phyloP scores from a whole-genome alignment of 495 filamentous ascomycete species.

The Lasiosphaeriaceae sp. region DNA sequence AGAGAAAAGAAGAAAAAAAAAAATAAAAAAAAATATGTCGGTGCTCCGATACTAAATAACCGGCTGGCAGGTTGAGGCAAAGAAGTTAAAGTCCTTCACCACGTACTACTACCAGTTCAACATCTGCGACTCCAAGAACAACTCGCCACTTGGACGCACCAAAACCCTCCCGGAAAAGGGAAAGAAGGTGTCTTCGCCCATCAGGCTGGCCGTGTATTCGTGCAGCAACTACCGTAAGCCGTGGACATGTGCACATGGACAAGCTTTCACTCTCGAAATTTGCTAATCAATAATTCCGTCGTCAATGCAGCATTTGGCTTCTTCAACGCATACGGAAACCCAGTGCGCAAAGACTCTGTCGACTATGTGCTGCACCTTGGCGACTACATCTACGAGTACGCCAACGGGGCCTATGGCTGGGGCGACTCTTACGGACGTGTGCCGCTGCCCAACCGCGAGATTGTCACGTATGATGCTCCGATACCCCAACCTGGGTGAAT shows the following conservation, averaged over 20 bases:
- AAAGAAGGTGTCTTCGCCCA: slow-evolving; percentile 32
- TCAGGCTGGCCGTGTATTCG: slow-evolving; percentile 54
- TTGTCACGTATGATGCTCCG: slow-evolving; percentile 35
- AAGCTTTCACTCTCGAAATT: neutral
- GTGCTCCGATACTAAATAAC: too few relatives aligned
- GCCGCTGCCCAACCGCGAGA: slow-evolving; percentile 51
- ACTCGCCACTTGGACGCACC: slow-evolving; percentile 47
- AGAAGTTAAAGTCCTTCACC: slow-evolving; percentile 54
- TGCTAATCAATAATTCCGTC: slow-evolving; percentile 4
- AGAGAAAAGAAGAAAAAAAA: too few relatives aligned
- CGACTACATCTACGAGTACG: slow-evolving; percentile 68
- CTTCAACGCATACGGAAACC: slow-evolving; percentile 64
- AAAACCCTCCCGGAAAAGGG: slow-evolving; percentile 48
- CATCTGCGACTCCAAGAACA: slow-evolving; percentile 45
- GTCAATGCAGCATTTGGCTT: slow-evolving; percentile 38
- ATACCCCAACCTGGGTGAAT: slow-evolving; percentile 27
- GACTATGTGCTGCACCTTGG: slow-evolving; percentile 65
- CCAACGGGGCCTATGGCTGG: slow-evolving; percentile 54
- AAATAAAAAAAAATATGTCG: too few relatives aligned
- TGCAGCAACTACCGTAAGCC: slow-evolving; percentile 53
- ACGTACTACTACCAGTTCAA: slow-evolving; percentile 58
- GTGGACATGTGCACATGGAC: neutral
- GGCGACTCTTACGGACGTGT: slow-evolving; percentile 47
- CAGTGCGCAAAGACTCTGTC: slow-evolving; percentile 61
- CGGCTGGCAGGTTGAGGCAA: slow-evolving; percentile 64